These are phyloP conservation scores for Cordyceps militaris DNA, from an alignment of 2,329 filamentous ascomycete species.

Conservation along the genomic window DNA sequence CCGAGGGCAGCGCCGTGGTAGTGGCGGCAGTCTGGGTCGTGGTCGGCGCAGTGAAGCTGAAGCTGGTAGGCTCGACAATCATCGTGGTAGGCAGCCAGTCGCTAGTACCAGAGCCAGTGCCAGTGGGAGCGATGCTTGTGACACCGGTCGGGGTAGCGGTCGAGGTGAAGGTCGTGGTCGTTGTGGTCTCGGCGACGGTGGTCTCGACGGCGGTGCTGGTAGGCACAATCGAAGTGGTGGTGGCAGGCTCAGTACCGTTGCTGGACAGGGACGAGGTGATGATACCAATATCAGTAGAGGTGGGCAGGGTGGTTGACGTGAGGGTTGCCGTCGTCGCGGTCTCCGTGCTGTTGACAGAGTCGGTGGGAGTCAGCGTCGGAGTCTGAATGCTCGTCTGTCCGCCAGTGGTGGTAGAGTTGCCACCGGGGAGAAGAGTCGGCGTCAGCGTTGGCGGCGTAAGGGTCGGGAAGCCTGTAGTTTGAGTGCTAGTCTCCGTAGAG, in stretches of 20 bases:
- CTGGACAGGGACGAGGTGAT: background rate
- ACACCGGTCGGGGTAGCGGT: constrained; percentile 17
- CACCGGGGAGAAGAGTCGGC: constrained; percentile 1
- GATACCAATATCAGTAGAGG: constrained; percentile 9
- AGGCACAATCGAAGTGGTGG: background rate
- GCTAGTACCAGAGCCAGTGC: constrained; percentile 36
- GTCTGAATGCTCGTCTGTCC: background rate
- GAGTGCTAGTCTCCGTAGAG: background rate
- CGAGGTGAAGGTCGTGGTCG: background rate
- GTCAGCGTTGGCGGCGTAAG: background rate
- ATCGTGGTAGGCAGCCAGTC: constrained; percentile 55
- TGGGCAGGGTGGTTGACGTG: background rate
- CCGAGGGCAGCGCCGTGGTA: constrained; percentile 52
- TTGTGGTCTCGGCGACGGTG: background rate
- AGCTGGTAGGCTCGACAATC: constrained; percentile 42
- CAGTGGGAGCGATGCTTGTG: constrained; percentile 36
- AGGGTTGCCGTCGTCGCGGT: background rate
- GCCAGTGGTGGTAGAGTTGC: constrained; percentile 10
- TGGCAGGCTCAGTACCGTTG: background rate
- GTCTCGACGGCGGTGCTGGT: background rate
- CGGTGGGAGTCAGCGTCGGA: background rate
- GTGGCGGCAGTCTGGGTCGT: constrained; percentile 29
- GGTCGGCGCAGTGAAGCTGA: constrained; percentile 26
- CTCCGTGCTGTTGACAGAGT: background rate
- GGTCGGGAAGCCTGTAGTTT: constrained; percentile 9